Evolutionary conservation across 2,329 filamentous ascomycete species (phyloP).

Genomic region (Pleomassaria siparia): DNA sequence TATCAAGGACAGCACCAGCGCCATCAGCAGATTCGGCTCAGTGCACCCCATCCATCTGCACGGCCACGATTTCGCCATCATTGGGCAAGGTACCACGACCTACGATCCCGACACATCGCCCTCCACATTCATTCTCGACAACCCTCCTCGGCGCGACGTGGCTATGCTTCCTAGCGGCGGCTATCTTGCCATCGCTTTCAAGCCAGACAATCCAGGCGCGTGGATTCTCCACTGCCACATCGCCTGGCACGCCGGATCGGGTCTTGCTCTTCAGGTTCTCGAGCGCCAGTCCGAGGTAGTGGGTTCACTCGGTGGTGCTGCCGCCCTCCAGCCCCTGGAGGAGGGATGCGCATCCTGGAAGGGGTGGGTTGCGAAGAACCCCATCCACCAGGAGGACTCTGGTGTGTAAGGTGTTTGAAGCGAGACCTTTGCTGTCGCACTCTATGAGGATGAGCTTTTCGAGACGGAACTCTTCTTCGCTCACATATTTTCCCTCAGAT

Average conservation of each 20-base stretch:
- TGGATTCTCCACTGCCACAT: constrained; percentile 38
- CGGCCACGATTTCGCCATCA: constrained; percentile 30
- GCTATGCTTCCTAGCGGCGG: constrained; percentile 20
- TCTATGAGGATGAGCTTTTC: too few species aligned
- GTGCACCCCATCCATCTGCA: constrained; percentile 33
- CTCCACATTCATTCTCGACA: constrained; percentile 14
- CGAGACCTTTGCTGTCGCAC: too few species aligned
- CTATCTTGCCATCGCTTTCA: constrained; percentile 41
- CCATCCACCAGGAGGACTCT: constrained; percentile 20
- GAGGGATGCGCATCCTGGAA: constrained; percentile 16
- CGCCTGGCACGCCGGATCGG: constrained; percentile 24
- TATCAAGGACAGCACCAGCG: background rate
- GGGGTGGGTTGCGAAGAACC: constrained; percentile 6
- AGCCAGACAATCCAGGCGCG: constrained; percentile 38
- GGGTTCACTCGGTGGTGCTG: constrained; percentile 3
- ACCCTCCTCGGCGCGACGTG: constrained; percentile 22
- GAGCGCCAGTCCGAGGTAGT: constrained; percentile 37
- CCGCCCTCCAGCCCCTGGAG: constrained; percentile 1
- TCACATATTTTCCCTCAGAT: too few species aligned
- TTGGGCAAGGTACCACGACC: constrained; percentile 15
- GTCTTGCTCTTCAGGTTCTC: constrained; percentile 54
- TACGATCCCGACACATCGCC: constrained; percentile 20
- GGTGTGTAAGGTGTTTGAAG: constrained; percentile 14
- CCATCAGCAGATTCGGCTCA: constrained; percentile 1
- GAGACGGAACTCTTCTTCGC: too few species aligned